Evolutionary conservation across 139 green algal species (phyloP).

Genomic region (Chlamydomonas schloesseri): DNA sequence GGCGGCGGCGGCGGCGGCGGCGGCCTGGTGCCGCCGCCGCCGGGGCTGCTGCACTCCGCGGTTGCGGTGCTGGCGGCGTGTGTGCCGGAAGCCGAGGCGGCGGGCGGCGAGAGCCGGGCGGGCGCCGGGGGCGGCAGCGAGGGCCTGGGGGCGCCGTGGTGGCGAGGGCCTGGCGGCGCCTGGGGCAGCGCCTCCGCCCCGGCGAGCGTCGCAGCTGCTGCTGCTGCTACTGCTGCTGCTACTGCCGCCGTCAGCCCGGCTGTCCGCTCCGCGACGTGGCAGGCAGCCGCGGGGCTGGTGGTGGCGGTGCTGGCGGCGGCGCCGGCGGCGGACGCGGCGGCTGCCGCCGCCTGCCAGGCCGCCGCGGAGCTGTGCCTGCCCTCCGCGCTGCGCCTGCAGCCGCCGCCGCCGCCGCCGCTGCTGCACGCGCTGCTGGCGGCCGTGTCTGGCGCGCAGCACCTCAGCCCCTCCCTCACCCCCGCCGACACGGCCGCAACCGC

Average conservation of each 20-base stretch:
- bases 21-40: not conserved
- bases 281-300: not conserved
- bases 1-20: not conserved
- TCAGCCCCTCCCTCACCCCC: too few species aligned
- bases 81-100: not conserved
- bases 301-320: not conserved
- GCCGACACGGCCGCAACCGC: too few species aligned
- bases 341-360: not conserved
- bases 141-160: not conserved
- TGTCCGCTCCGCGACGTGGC: not conserved
- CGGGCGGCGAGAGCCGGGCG: not conserved
- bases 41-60: slow-evolving; percentile 2
- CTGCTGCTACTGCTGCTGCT: too few species aligned
- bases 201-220: too few species aligned
- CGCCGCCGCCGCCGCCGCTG: not conserved
- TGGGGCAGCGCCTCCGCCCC: too few species aligned
- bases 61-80: slow-evolving; percentile 4
- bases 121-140: not conserved
- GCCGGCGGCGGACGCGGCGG: slow-evolving; percentile 6
- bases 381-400: not conserved
- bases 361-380: not conserved
- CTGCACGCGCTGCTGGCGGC: slow-evolving; percentile 13
- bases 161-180: not conserved
- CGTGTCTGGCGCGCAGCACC: not conserved
- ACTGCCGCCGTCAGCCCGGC: not conserved